Conservation (phyloP, 2,329 filamentous ascomycete species). For the Rugonectria rugulosa region DNA sequence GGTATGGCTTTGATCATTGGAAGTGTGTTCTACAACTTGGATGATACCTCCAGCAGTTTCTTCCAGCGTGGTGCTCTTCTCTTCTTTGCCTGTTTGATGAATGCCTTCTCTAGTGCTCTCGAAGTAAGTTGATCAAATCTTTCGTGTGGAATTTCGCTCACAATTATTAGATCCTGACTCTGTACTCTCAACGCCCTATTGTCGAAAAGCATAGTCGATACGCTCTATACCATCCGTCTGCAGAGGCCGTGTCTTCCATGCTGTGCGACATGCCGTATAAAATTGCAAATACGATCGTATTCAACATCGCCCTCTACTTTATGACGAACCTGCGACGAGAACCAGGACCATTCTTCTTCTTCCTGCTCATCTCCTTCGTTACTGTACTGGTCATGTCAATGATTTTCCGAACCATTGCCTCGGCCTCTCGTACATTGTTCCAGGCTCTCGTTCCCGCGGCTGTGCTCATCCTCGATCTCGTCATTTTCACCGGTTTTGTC, state of each 20-base stretch:
- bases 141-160: neutral
- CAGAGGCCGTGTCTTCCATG: conserved; percentile 89
- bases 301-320: conserved; percentile 86
- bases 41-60: conserved; percentile 72
- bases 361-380: conserved; percentile 77
- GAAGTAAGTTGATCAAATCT: conserved; percentile 58
- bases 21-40: conserved; percentile 82
- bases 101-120: conserved; percentile 81
- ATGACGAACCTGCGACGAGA: conserved; percentile 82
- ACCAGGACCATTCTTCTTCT: conserved; percentile 84
- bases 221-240: conserved; percentile 87
- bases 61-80: conserved; percentile 80
- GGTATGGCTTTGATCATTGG: conserved; percentile 79
- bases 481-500: conserved; percentile 76
- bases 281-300: conserved; percentile 73
- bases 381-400: conserved; percentile 76
- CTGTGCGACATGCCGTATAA: conserved; percentile 84
- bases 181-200: conserved; percentile 89
- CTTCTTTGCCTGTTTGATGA: conserved; percentile 89
- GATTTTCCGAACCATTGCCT: conserved; percentile 57
- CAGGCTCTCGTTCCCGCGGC: conserved; percentile 41
- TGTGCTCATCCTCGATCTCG: conserved; percentile 47
- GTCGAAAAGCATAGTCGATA: conserved; percentile 91
- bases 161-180: conserved; percentile 71
- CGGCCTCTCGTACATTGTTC: conserved; percentile 38